Percentiles rank a stretch among this genome's conserved stretches.
Evolutionary conservation across 179 eudicot genomes (phyloP).

Genomic region (Beta macrorhiza): DNA sequence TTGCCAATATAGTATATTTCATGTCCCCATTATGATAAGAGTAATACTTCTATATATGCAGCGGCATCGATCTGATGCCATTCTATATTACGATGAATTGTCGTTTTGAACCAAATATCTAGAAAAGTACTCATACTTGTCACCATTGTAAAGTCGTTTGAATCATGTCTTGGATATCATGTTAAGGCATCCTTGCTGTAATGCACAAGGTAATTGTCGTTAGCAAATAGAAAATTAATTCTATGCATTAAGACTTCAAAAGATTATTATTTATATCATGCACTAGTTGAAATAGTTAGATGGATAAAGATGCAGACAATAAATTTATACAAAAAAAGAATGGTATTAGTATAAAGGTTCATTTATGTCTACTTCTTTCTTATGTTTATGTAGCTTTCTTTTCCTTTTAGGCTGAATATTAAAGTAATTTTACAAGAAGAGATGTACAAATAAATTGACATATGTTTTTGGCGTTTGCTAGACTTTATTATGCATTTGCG

Average conservation of each 20-base stretch:
- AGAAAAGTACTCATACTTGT: neutral
- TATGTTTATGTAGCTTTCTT: neutral
- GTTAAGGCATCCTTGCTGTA: constrained; percentile 25
- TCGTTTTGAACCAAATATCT: constrained; percentile 19
- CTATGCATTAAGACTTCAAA: neutral
- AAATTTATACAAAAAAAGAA: too few relatives aligned
- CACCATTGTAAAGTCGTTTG: neutral
- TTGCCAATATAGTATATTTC: too few relatives aligned
- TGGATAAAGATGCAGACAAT: neutral
- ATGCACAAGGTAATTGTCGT: constrained; percentile 22
- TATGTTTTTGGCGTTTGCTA: too few relatives aligned
- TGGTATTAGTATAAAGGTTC: neutral
- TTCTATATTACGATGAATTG: neutral
- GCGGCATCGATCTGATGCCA: too few relatives aligned
- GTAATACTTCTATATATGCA: too few relatives aligned
- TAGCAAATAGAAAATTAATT: neutral
- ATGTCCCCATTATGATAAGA: too few relatives aligned
- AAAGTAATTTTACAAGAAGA: too few relatives aligned
- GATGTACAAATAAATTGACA: too few relatives aligned
- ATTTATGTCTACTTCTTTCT: neutral
- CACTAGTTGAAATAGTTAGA: neutral
- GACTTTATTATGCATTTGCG: too few relatives aligned
- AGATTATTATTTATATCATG: neutral
- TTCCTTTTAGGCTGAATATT: too few relatives aligned
- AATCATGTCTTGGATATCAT: constrained; percentile 10